Evolutionary conservation across 805 yeast genomes (phyloP).

Genomic region (Metschnikowia borealis): DNA sequence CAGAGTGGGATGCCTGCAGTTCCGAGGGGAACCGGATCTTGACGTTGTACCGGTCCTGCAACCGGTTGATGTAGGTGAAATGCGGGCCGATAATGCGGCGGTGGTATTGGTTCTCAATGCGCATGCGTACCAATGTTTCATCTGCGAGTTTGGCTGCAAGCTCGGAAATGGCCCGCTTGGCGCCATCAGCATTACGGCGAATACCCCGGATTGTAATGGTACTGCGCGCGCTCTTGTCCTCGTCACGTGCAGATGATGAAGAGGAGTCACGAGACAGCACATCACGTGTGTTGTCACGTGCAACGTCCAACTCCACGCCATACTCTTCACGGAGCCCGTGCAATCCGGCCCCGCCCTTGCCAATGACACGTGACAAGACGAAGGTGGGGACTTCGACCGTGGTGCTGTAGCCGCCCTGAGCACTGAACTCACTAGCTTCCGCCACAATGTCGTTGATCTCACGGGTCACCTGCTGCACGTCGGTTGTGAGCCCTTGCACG

Average conservation of each 20-base stretch:
- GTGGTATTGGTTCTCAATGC: slow-evolving; percentile 75
- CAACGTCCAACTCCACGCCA: slow-evolving; percentile 73
- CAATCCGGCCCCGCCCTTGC: slow-evolving; percentile 79
- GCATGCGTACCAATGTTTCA: slow-evolving; percentile 59
- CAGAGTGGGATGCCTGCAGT: slow-evolving; percentile 22
- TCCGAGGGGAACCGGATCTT: slow-evolving; percentile 67
- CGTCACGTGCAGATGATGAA: slow-evolving; percentile 30
- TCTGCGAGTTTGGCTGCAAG: slow-evolving; percentile 79
- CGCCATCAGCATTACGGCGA: slow-evolving; percentile 71
- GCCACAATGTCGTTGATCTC: slow-evolving; percentile 53
- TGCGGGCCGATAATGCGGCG: slow-evolving; percentile 77
- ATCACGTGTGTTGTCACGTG: slow-evolving; percentile 27
- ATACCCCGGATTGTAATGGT: slow-evolving; percentile 61
- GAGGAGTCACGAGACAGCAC: no score
- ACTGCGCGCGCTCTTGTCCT: slow-evolving; percentile 29
- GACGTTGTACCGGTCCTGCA: slow-evolving; percentile 85
- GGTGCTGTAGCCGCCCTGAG: slow-evolving; percentile 37
- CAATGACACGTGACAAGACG: slow-evolving; percentile 77
- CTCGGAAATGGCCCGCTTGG: slow-evolving; percentile 53
- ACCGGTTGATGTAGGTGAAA: slow-evolving; percentile 76
- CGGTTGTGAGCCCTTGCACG: slow-evolving; percentile 66
- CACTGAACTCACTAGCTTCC: slow-evolving; percentile 49
- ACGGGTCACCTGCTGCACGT: slow-evolving; percentile 51
- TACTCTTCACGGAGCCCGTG: slow-evolving; percentile 65
- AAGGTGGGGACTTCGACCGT: slow-evolving; percentile 60